Evolutionary conservation across 345 rosid genomes (phyloP).

Genomic region (Populus ilicifolia): DNA sequence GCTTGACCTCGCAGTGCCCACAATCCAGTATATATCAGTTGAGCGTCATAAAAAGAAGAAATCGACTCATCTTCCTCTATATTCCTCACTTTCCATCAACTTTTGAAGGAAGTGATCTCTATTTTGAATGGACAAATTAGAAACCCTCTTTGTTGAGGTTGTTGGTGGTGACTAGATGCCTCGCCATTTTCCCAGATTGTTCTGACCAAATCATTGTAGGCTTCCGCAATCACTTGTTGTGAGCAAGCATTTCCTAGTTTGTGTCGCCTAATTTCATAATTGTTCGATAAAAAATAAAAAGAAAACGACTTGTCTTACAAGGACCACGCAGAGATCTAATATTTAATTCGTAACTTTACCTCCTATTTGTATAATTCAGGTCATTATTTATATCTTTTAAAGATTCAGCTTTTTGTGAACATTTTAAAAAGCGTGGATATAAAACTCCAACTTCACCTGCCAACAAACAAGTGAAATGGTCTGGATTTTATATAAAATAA

Average conservation of each 20-base stretch:
- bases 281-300: no score
- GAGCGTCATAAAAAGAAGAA: neutral
- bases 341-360: neutral
- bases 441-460: no score
- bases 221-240: neutral
- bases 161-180: conserved; percentile 12
- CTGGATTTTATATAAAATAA: no score
- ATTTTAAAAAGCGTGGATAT: neutral
- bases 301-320: neutral
- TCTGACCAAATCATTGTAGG: neutral
- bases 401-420: neutral
- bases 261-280: no score
- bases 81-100: neutral
- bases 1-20: neutral
- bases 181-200: neutral
- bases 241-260: no score
- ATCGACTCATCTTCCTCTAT: neutral
- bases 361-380: neutral
- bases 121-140: no score
- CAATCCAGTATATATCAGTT: neutral
- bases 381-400: neutral
- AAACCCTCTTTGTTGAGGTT: neutral
- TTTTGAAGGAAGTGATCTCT: neutral
- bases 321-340: neutral
- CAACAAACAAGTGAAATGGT: no score